A percentile compares a stretch with the other conserved stretches of the same genome.
phyloP scores from a whole-genome alignment of 2,329 filamentous ascomycete species.

The Stemphylium beticola region DNA sequence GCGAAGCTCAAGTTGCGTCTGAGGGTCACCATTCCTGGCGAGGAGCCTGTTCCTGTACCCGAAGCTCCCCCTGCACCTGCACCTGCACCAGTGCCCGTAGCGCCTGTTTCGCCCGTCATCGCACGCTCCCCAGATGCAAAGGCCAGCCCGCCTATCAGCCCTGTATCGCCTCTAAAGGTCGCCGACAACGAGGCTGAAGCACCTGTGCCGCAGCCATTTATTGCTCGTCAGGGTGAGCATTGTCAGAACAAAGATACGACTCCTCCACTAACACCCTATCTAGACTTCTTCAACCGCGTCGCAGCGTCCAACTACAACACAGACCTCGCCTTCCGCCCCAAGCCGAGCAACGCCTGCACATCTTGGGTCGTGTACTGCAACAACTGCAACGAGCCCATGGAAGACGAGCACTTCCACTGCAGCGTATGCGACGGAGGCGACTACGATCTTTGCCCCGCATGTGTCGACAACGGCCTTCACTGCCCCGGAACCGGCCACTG shows the following conservation, averaged over 20 bases:
- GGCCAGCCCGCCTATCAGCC: conserved; percentile 25
- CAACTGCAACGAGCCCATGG: conserved; percentile 78
- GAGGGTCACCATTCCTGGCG: conserved; percentile 67
- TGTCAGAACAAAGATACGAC: neutral
- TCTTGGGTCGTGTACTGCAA: conserved; percentile 92
- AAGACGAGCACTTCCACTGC: conserved; percentile 90
- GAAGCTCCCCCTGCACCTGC: conserved; percentile 15
- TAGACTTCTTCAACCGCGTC: conserved; percentile 42
- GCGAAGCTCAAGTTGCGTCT: conserved; percentile 97
- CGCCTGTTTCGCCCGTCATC: conserved; percentile 36
- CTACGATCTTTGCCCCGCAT: conserved; percentile 87
- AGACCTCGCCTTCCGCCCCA: conserved; percentile 50
- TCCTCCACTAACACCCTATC: conserved; percentile 15
- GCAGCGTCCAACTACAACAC: conserved; percentile 33
- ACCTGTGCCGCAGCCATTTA: conserved; percentile 51
- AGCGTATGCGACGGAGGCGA: conserved; percentile 91
- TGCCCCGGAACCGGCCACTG: conserved; percentile 84
- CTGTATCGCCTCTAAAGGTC: conserved; percentile 30
- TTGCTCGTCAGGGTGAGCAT: conserved; percentile 41
- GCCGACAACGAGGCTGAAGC: conserved; percentile 44
- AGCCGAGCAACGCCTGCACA: conserved; percentile 49
- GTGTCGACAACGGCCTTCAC: conserved; percentile 75
- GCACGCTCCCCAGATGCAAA: conserved; percentile 34
- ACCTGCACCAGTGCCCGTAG: conserved; percentile 12
- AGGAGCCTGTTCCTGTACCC: conserved; percentile 49